Evolutionary conservation across 208 protist species (phyloP).

Genomic region (Wallacemonas sp.): DNA sequence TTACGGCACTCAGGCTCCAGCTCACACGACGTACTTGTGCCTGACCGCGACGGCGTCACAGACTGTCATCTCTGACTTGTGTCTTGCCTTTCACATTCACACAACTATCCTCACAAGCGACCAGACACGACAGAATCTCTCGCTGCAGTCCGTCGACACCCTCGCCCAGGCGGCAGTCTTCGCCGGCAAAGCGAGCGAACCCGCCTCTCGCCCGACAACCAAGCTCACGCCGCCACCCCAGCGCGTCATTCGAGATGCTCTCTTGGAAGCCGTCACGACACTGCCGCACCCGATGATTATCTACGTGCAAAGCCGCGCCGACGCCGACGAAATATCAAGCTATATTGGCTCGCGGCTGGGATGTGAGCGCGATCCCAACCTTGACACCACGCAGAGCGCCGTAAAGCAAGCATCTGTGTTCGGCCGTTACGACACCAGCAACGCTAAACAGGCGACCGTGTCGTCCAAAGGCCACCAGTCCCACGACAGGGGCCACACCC

Average conservation of each 20-base stretch:
- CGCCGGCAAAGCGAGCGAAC: neutral
- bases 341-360: slow-evolving; percentile 48
- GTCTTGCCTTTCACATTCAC: slow-evolving; percentile 62
- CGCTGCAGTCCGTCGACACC: slow-evolving; percentile 53
- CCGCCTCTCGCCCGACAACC: slow-evolving; percentile 7
- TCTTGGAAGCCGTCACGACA: slow-evolving; percentile 58
- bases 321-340: slow-evolving; percentile 72
- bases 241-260: slow-evolving; percentile 50
- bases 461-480: no score
- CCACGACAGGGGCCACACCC: neutral
- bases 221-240: slow-evolving; percentile 22
- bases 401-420: neutral
- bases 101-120: slow-evolving; percentile 41
- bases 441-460: no score
- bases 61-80: slow-evolving; percentile 80
- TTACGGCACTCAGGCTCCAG: neutral
- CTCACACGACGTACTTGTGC: slow-evolving; percentile 55
- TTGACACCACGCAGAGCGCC: no score
- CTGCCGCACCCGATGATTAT: slow-evolving; percentile 87
- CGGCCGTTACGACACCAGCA: neutral
- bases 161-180: slow-evolving; percentile 19
- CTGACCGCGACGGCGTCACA: slow-evolving; percentile 85
- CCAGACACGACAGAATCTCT: slow-evolving; percentile 60
- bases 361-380: slow-evolving; percentile 7
- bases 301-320: slow-evolving; percentile 81